Conservation (phyloP, 2,329 filamentous ascomycete species). For the Hymenoscyphus infarciens region DNA sequence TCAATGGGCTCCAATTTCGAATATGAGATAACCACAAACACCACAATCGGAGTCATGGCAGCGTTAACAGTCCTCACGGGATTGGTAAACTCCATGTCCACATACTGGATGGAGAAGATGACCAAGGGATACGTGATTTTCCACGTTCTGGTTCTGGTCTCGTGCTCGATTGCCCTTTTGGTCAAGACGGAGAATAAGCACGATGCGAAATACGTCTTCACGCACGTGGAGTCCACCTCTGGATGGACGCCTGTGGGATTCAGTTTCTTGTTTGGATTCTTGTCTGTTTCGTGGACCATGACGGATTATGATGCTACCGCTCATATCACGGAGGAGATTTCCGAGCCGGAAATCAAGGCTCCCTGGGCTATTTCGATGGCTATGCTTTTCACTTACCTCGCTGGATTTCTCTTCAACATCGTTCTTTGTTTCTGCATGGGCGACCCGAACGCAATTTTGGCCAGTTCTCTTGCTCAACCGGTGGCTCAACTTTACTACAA, state of each 20-base stretch:
- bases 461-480: conserved; percentile 47
- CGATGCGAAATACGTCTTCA: conserved; percentile 51
- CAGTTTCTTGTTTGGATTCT: conserved; percentile 57
- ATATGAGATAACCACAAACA: conserved; percentile 45
- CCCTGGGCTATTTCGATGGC: conserved; percentile 55
- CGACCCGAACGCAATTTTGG: conserved; percentile 45
- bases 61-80: conserved; percentile 49
- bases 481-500: conserved; percentile 57
- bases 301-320: conserved; percentile 48
- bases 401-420: conserved; percentile 55
- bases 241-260: conserved; percentile 54
- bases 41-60: conserved; percentile 53
- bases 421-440: conserved; percentile 57
- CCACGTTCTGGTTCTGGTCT: conserved; percentile 50
- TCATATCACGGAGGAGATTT: conserved; percentile 49
- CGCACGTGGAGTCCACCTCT: conserved; percentile 46
- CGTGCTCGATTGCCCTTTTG: conserved; percentile 49
- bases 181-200: conserved; percentile 50
- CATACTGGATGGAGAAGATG: conserved; percentile 56
- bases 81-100: conserved; percentile 52
- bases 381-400: conserved; percentile 53
- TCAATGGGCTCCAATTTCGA: conserved; percentile 47
- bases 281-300: conserved; percentile 59
- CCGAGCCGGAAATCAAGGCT: conserved; percentile 47
- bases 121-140: conserved; percentile 56